phyloP scores from a whole-genome alignment of 2,329 filamentous ascomycete genomes.

The Curvularia sp. region DNA sequence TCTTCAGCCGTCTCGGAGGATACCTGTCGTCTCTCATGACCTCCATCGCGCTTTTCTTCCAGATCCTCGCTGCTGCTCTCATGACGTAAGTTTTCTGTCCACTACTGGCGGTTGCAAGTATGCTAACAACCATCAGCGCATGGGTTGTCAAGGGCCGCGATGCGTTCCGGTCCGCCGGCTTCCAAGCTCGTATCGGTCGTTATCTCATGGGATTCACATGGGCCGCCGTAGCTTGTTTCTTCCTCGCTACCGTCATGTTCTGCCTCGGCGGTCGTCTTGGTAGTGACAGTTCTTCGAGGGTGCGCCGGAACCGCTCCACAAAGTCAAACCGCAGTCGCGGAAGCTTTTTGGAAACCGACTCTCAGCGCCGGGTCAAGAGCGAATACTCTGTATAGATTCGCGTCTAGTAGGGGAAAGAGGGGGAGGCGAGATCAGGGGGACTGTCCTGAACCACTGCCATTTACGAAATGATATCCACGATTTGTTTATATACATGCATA shows the following conservation, averaged over 20 bases:
- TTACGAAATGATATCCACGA: slow-evolving; percentile 32
- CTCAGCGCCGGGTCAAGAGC: slow-evolving; percentile 48
- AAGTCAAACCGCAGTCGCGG: slow-evolving; percentile 54
- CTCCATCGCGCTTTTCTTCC: slow-evolving; percentile 71
- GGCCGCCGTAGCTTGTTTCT: slow-evolving; percentile 71
- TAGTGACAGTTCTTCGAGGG: slow-evolving; percentile 51
- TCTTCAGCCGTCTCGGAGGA: slow-evolving; percentile 73
- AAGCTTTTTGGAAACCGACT: slow-evolving; percentile 63
- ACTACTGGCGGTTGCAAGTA: slow-evolving; percentile 7
- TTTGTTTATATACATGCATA: slow-evolving; percentile 20
- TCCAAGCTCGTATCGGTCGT: slow-evolving; percentile 66
- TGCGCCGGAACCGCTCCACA: slow-evolving; percentile 59
- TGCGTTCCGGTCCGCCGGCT: slow-evolving; percentile 64
- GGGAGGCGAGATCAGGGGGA: neutral
- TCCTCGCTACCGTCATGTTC: slow-evolving; percentile 73
- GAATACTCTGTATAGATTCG: slow-evolving; percentile 17
- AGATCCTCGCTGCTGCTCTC: slow-evolving; percentile 69
- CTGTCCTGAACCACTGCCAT: neutral
- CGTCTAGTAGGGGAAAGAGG: neutral
- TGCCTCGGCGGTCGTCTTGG: slow-evolving; percentile 65
- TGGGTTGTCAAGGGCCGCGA: slow-evolving; percentile 75
- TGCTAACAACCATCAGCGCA: slow-evolving; percentile 54
- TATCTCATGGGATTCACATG: slow-evolving; percentile 81
- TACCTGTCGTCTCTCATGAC: slow-evolving; percentile 69
- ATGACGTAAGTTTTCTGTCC: slow-evolving; percentile 71